Conservation (phyloP, 768 basidiomycete species). For the Baorangia bicolor region DNA sequence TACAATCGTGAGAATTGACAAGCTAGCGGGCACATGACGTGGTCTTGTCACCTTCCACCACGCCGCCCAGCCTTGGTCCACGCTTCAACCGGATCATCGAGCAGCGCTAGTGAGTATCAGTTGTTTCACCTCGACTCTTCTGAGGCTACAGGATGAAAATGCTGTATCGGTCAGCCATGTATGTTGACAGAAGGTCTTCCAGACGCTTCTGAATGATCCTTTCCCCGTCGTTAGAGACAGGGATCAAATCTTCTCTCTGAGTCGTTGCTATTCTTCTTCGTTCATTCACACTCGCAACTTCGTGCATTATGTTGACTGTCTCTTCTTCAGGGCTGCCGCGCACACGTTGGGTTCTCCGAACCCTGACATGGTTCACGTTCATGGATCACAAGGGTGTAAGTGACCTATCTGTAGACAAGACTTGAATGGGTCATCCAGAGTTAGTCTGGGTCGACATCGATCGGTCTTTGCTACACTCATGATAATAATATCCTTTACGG, state of each 20-base stretch:
- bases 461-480: not conserved
- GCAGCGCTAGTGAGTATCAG: slow-evolving; percentile 11
- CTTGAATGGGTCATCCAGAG: not conserved
- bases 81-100: not conserved
- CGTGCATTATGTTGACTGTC: slow-evolving; percentile 11
- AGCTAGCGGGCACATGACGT: not conserved
- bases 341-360: not conserved
- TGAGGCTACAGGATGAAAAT: slow-evolving; percentile 18
- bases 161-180: slow-evolving; percentile 20
- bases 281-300: not conserved
- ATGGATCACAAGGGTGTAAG: not conserved
- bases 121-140: not conserved
- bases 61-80: not conserved
- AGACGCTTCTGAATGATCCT: slow-evolving; percentile 31
- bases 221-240: slow-evolving; percentile 13
- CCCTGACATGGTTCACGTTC: not conserved
- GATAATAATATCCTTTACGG: not conserved
- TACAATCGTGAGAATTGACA: slow-evolving; percentile 3
- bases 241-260: slow-evolving; percentile 38
- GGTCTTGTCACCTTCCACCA: not conserved
- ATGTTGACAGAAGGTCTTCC: slow-evolving; percentile 26
- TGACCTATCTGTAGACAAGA: too few relatives aligned
- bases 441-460: not conserved
- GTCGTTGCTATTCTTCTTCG: not conserved
- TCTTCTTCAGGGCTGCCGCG: not conserved